A percentile compares a stretch with the other conserved stretches of the same genome.
These are phyloP conservation scores for Phialophora chinensis DNA, from an alignment of 2,329 filamentous ascomycete species.

Conservation along the genomic window DNA sequence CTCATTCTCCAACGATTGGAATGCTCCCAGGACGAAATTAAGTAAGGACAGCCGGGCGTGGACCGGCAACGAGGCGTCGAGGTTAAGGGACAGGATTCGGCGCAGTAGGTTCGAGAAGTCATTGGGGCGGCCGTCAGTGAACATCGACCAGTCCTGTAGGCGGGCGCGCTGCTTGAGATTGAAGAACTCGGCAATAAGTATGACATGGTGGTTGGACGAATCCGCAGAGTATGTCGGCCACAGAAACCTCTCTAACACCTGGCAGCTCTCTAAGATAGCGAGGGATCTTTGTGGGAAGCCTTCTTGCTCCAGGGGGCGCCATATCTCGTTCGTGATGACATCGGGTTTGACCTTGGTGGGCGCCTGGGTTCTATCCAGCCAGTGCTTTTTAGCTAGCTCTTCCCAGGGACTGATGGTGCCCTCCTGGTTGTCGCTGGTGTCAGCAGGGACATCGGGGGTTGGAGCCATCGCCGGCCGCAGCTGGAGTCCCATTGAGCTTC, in stretches of 20 bases:
- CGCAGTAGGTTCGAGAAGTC: conserved; percentile 91
- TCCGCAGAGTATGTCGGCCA: conserved; percentile 93
- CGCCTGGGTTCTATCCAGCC: conserved; percentile 74
- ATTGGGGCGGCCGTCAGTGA: conserved; percentile 73
- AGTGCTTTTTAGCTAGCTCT: conserved; percentile 79
- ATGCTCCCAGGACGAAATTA: conserved; percentile 86
- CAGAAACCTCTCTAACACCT: conserved; percentile 89
- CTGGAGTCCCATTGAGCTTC: conserved; percentile 42
- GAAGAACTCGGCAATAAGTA: conserved; percentile 82
- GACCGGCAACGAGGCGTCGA: conserved; percentile 71
- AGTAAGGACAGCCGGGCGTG: conserved; percentile 80
- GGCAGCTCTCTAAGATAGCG: conserved; percentile 83
- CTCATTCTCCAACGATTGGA: conserved; percentile 88
- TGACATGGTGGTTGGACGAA: conserved; percentile 87
- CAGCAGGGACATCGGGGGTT: conserved; percentile 49
- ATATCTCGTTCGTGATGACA: conserved; percentile 83
- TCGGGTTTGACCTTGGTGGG: conserved; percentile 72
- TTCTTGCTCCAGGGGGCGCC: conserved; percentile 84
- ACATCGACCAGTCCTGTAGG: conserved; percentile 82
- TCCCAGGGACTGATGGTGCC: conserved; percentile 56
- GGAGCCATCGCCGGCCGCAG: conserved; percentile 64
- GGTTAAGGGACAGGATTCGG: conserved; percentile 83
- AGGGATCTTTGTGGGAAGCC: conserved; percentile 78
- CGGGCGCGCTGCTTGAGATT: conserved; percentile 89
- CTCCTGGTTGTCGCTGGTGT: conserved; percentile 9